These are phyloP conservation scores for Colletotrichum cordylinicola DNA, from an alignment of 2,329 filamentous ascomycete species.

Conservation along the genomic window DNA sequence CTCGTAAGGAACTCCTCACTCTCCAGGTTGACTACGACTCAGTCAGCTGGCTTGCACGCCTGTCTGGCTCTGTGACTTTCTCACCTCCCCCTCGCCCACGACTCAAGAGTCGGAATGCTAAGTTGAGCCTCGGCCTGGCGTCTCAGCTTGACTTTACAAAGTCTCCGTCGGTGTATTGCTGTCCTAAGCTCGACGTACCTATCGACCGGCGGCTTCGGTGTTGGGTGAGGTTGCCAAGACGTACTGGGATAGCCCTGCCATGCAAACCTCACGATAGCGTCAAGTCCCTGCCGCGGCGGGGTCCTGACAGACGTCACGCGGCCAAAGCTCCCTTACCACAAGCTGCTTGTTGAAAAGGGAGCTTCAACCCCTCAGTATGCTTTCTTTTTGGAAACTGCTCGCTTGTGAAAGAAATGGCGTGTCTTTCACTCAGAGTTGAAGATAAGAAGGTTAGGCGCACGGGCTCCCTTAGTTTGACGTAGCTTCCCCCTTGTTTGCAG, in stretches of 20 bases:
- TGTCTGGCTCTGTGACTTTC: background rate
- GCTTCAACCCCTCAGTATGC: background rate
- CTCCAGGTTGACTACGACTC: background rate
- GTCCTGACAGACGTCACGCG: background rate
- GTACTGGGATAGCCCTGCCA: background rate
- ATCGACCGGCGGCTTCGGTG: background rate
- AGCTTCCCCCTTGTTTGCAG: background rate
- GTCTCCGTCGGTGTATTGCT: background rate
- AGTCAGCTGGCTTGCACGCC: background rate
- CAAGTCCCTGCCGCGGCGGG: background rate
- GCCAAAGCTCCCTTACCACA: background rate
- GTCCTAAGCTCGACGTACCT: background rate
- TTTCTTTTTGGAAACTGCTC: background rate
- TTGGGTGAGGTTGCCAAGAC: background rate
- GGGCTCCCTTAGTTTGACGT: background rate
- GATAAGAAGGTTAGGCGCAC: background rate
- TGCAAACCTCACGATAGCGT: background rate
- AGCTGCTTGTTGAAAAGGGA: background rate
- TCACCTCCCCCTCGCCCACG: background rate
- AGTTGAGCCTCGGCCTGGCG: background rate
- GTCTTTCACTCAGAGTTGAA: background rate
- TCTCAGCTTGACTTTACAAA: background rate
- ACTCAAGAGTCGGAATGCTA: background rate
- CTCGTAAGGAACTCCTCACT: background rate
- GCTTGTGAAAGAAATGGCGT: background rate